These are phyloP conservation scores for Solanum neorickii DNA, from an alignment of 257 asterid species.

Conservation along the genomic window DNA sequence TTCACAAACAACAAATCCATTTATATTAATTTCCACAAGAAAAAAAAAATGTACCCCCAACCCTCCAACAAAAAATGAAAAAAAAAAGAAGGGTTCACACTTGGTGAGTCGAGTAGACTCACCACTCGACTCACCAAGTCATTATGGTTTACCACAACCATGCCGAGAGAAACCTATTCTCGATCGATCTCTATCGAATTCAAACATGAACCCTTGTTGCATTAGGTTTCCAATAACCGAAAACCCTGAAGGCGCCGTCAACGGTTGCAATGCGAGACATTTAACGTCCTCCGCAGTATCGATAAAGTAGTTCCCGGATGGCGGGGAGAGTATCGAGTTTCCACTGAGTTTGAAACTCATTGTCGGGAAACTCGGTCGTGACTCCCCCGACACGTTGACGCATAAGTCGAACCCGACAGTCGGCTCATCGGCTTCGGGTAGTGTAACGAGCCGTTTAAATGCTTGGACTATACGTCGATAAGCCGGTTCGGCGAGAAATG, in stretches of 20 bases:
- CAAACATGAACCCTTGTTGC: constrained; percentile 72
- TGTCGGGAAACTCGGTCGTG: constrained; percentile 32
- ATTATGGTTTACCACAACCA: constrained; percentile 37
- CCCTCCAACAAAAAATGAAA: not conserved
- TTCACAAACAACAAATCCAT: not conserved
- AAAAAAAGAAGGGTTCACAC: not conserved
- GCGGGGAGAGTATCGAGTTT: constrained; percentile 46
- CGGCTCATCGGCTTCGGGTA: constrained; percentile 26
- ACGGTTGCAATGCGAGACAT: constrained; percentile 71
- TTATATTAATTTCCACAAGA: not conserved
- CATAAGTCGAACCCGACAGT: constrained; percentile 49
- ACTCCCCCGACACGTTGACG: constrained; percentile 33
- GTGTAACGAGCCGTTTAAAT: constrained; percentile 37
- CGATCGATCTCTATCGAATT: constrained; percentile 49
- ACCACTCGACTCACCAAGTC: constrained; percentile 12
- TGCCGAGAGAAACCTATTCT: constrained; percentile 49
- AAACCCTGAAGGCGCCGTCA: constrained; percentile 24
- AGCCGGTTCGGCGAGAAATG: constrained; percentile 50
- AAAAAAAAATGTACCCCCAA: not conserved
- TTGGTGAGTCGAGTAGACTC: not conserved
- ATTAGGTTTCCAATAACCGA: constrained; percentile 74
- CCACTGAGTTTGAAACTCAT: constrained; percentile 63
- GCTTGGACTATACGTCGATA: constrained; percentile 30
- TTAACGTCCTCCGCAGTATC: constrained; percentile 48
- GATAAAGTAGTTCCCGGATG: constrained; percentile 55